Evolutionary conservation across 2,329 filamentous ascomycete genomes (phyloP), one percentile per base, ranked within the genome.

Genomic region (Geosmithia putterillii): DNA sequence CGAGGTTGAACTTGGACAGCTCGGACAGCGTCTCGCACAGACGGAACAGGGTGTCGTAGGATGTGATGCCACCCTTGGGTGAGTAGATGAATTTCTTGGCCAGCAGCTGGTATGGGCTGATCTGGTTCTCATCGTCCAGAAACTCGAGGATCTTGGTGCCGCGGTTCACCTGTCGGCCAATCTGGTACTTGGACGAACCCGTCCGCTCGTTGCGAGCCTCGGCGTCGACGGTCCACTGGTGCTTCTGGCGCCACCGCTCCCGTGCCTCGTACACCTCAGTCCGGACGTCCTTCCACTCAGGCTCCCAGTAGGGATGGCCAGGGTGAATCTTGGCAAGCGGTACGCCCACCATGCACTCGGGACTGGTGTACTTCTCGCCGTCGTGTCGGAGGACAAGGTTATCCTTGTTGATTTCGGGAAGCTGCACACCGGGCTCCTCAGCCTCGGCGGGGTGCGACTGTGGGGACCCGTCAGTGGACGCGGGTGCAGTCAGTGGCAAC

Each of bases 31-130:
- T 67, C 41, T 74, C 70, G 34, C 68, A 70, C 32, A 79, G 56
- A 3, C 74, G 69, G 51, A 72, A 76, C 3, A 78, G 57, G 0
- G 73, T 77, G 48, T 78, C 73, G 49, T 78, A 78, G 35, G 70
- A 70, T 14, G 60, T 66, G 34, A 65, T 64, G 37, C 59, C 61
- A 2, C 61, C 60, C 44, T 63, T 64, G 8, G 59, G 57, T 0
- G 58, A 56, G 34, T 59, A 53, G 44, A 75, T 69, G 51, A 65
- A 73, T 18, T 63, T 60, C 54, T 77, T 77, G 25, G 57, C 64
- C 3, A 77, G 61, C 9, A 78, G 64, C 53, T 79, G 74, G 45
- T 72, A 76, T 0, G 74, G 74, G 48, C 72, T 71, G 46, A 77
- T 69, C 2, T 67, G 60, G n/a, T 66, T 70, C 1, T 65, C 57